These are phyloP conservation scores for Nicotiana benthamiana DNA, from an alignment of 257 asterid genomes.

Conservation along the genomic window DNA sequence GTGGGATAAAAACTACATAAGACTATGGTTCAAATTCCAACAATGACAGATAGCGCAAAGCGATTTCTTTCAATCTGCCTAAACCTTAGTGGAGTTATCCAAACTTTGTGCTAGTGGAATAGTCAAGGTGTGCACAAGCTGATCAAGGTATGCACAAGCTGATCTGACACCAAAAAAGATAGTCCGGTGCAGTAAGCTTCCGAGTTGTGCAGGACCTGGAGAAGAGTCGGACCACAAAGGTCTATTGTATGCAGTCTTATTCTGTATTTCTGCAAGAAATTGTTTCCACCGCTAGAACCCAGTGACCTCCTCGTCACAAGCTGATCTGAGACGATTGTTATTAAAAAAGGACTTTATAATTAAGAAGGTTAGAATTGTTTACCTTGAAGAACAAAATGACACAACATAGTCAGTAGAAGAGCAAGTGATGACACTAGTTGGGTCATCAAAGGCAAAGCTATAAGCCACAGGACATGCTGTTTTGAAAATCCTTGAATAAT, in stretches of 20 bases:
- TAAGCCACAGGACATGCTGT: constrained; percentile 56
- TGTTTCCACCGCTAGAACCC: no score
- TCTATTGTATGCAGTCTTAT: no score
- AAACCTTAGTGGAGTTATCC: not conserved
- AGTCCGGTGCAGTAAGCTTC: no score
- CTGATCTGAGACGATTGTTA: not conserved
- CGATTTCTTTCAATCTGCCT: not conserved
- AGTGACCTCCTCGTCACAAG: no score
- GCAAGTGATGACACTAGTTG: constrained; percentile 45
- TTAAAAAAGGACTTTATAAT: not conserved
- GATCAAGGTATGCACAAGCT: not conserved
- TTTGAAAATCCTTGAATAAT: constrained; percentile 47
- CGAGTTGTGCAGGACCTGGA: no score
- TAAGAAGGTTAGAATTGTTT: not conserved
- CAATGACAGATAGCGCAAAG: not conserved
- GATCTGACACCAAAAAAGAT: no score
- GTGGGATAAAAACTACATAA: not conserved
- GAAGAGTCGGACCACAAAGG: no score
- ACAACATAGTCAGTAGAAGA: constrained; percentile 42
- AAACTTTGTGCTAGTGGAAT: not conserved
- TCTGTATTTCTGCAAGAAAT: fast-evolving
- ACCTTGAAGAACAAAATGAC: constrained; percentile 52
- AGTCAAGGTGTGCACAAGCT: not conserved
- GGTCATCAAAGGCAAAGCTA: constrained; percentile 55
- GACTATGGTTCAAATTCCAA: not conserved